Percentiles rank a stretch among this genome's conserved stretches.
Evolutionary conservation across 2,329 filamentous ascomycete genomes (phyloP).

Genomic region (Tolypocladium cylindrosporum): DNA sequence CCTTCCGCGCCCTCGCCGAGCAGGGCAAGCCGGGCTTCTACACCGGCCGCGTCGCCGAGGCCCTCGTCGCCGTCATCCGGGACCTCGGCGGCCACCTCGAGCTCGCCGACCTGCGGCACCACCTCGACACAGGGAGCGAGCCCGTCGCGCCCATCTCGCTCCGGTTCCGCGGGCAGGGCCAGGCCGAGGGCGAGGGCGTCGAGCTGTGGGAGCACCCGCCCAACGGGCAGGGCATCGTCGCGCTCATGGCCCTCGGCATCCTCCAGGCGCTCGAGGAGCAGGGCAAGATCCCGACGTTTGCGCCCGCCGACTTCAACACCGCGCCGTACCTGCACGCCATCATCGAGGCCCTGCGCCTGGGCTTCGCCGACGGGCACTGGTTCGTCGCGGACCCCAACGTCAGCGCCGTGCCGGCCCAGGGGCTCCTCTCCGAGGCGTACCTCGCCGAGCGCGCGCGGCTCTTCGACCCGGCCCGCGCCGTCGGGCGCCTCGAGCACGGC

Average conservation of each 20-base stretch:
- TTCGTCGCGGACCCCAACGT: conserved; percentile 78
- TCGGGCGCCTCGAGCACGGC: conserved; percentile 55
- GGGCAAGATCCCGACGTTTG: conserved; percentile 65
- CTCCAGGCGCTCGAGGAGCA: conserved; percentile 72
- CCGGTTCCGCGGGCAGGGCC: conserved; percentile 58
- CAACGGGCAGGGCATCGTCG: conserved; percentile 92
- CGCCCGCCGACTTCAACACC: conserved; percentile 66
- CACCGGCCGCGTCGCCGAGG: conserved; percentile 69
- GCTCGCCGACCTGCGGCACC: conserved; percentile 69
- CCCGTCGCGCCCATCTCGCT: conserved; percentile 78
- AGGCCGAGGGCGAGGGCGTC: conserved; percentile 39
- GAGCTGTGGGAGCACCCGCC: conserved; percentile 95
- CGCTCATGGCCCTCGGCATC: conserved; percentile 88
- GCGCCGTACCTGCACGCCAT: conserved; percentile 73
- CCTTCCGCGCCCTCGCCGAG: conserved; percentile 67
- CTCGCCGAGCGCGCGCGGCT: conserved; percentile 58
- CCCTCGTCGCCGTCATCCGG: conserved; percentile 66
- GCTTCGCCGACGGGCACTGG: conserved; percentile 85
- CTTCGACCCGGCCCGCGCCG: conserved; percentile 48
- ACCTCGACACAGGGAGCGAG: conserved; percentile 60
- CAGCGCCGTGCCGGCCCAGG: conserved; percentile 54
- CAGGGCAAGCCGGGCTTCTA: conserved; percentile 91
- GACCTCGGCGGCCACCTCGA: conserved; percentile 69
- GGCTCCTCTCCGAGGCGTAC: conserved; percentile 64
- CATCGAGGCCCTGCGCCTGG: conserved; percentile 79